Evolutionary conservation across 306 rosid species (phyloP).

Genomic region (Cicer bijugum): DNA sequence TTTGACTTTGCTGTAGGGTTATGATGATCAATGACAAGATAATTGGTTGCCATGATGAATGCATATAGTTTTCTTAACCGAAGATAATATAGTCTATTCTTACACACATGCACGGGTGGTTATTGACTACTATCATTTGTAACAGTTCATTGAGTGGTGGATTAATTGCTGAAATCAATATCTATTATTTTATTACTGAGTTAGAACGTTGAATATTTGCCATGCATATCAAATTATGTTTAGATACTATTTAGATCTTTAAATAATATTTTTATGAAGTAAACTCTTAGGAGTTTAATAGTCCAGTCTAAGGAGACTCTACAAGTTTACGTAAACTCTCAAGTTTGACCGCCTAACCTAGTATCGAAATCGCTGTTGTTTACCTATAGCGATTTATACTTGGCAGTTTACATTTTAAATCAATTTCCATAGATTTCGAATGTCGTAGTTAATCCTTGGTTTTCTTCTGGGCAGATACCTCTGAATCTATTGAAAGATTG

Average conservation of each 20-base stretch:
- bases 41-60: too few relatives aligned
- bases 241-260: neutral
- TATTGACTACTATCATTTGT: conserved; percentile 6
- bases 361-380: neutral
- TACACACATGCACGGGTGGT: neutral
- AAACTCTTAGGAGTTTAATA: neutral
- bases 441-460: conserved; percentile 15
- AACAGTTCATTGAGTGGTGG: conserved; percentile 25
- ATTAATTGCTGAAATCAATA: conserved; percentile 11
- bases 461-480: conserved; percentile 65
- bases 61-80: conserved; percentile 19
- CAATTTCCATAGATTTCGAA: conserved; percentile 29
- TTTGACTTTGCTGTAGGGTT: conserved; percentile 17
- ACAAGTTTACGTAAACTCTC: neutral
- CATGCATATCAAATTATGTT: neutral
- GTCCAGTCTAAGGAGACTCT: neutral
- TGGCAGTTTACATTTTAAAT: neutral
- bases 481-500: conserved; percentile 78
- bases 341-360: neutral
- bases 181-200: neutral
- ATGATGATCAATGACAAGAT: too few relatives aligned
- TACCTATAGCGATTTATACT: neutral
- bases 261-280: neutral
- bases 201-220: neutral
- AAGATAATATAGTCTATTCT: conserved; percentile 1